Conservation (phyloP, 2,329 filamentous ascomycete species). For the Apiospora sp. region DNA sequence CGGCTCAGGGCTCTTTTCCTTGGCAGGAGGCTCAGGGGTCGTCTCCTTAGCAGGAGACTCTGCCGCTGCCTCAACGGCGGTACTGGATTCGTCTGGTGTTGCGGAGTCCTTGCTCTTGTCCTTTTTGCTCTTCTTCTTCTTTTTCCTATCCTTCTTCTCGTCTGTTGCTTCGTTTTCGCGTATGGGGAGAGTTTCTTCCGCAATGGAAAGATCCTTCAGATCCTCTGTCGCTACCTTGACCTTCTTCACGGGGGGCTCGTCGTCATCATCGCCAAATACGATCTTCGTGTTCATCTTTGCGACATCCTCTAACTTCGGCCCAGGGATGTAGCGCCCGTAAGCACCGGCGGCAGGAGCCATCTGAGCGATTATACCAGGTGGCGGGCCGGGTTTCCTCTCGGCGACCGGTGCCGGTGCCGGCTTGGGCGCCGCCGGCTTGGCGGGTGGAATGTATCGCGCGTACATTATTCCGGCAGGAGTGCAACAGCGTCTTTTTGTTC, state of each 20-base stretch:
- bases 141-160: conserved; percentile 40
- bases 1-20: not conserved
- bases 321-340: conserved; percentile 48
- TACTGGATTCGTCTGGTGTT: conserved; percentile 4
- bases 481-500: not conserved
- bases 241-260: conserved; percentile 47
- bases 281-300: conserved; percentile 29
- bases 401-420: not conserved
- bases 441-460: conserved; percentile 51
- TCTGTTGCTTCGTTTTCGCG: not conserved
- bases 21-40: not conserved
- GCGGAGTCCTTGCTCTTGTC: conserved; percentile 38
- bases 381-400: not conserved
- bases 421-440: not conserved
- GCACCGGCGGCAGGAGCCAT: conserved; percentile 32
- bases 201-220: not conserved
- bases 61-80: not conserved
- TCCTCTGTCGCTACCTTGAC: conserved; percentile 29
- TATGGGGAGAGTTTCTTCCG: not conserved
- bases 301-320: conserved; percentile 37
- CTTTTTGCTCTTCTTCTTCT: conserved; percentile 32
- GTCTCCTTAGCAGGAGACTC: not conserved
- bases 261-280: conserved; percentile 33
- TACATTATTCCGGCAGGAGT: conserved; percentile 42
- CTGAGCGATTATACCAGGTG: not conserved